Base-by-base conservation (phyloP, 2,329 filamentous ascomycete species). In the Orbilia ellipsospora region DNA sequence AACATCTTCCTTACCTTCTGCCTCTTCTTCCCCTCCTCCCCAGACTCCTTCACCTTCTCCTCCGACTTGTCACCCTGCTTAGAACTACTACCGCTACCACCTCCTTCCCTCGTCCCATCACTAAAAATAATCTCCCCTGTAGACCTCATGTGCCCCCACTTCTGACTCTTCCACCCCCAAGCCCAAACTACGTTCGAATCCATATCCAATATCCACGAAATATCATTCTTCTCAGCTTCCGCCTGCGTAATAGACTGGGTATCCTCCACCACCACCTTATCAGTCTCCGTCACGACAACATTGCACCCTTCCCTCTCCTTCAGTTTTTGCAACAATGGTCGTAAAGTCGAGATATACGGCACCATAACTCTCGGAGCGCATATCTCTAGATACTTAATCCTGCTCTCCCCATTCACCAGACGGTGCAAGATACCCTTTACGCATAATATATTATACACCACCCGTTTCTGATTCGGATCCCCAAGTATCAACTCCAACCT, bases 381-480 rank as follows among this genome's bases (percentile, higher is more conserved):
- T 12, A 70, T 12, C 31, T 42, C 42, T 13, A 70, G 23, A 15
- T 51, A 45, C 31, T 36, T 3, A 1, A 70, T 36, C 16, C 23
- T 6, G 44, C 66, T 70, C 1, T 16, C 51, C 1, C 42, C 16
- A 13, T 31, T 63, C 16, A 62, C 6, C 52, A 70, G n/a, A 26
- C 7, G 26, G 31, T 61, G 60, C 4, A 70, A 6, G 1, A 52
- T 57, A 13, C 66, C 57, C 42, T 51, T 70, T 2, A 70, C n/a
- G n/a, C 66, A 70, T 10, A 70, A n/a, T 13, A 70, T 42, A 12
- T 50, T 40, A 56, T 50, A 70, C 57, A 51, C 57, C 26, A 70
- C 56, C 16, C 66, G 23, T 15, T 70, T 57, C 26, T 70, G 66
- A 55, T 70, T 70, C 15, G 57, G 51, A 57, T 70, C 45, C 16